Evolutionary conservation across 768 basidiomycete species (phyloP).

Genomic region (Termitomyces sp.): DNA sequence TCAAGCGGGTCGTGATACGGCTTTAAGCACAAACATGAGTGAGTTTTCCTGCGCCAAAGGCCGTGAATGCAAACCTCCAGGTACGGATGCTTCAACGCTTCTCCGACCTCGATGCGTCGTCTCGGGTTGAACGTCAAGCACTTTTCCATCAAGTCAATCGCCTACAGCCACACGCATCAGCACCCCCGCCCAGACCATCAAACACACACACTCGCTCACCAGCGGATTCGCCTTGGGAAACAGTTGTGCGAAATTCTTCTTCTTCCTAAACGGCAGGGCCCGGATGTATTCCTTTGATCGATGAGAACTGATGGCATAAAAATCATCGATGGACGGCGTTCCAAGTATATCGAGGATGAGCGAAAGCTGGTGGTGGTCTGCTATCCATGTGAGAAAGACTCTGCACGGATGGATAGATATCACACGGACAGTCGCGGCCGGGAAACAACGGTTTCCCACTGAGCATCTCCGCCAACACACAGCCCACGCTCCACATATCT

Average conservation of each 20-base stretch:
- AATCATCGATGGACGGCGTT: conserved; percentile 86
- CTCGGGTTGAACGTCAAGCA: conserved; percentile 84
- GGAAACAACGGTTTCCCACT: conserved; percentile 92
- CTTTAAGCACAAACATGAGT: conserved; percentile 24
- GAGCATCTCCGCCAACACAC: conserved; percentile 88
- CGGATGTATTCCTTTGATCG: conserved; percentile 83
- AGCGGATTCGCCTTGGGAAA: conserved; percentile 73
- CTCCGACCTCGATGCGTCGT: conserved; percentile 81
- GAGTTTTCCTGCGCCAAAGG: too few species aligned
- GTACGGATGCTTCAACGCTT: conserved; percentile 88
- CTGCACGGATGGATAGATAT: not conserved
- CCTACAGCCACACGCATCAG: conserved; percentile 27
- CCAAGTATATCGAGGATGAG: conserved; percentile 95
- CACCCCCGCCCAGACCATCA: not conserved
- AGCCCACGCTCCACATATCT: conserved; percentile 85
- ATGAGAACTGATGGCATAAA: conserved; percentile 83
- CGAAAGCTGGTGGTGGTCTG: conserved; percentile 90
- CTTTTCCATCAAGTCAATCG: conserved; percentile 73
- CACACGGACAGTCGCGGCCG: conserved; percentile 77
- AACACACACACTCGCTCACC: conserved; percentile 27
- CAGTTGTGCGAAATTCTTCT: conserved; percentile 59
- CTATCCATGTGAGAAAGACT: not conserved
- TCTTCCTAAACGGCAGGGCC: conserved; percentile 81
- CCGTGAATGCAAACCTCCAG: conserved; percentile 10
- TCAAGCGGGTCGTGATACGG: conserved; percentile 88